phyloP scores from a whole-genome alignment of 2,329 filamentous ascomycete species.

The Mycosphaerella sp. region DNA sequence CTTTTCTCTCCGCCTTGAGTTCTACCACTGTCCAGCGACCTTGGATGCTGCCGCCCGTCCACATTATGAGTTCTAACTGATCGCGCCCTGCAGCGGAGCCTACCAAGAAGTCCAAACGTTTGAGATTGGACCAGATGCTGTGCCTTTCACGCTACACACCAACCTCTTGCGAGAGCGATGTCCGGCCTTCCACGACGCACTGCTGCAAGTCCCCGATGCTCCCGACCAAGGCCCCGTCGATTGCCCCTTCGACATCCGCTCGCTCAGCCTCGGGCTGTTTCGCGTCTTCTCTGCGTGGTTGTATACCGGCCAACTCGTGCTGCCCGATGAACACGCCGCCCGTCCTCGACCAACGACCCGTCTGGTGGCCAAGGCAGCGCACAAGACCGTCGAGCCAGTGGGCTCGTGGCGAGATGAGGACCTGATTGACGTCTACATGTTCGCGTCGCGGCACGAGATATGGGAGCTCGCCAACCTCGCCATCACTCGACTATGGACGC shows the following conservation, averaged over 20 bases:
- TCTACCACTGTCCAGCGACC: neutral
- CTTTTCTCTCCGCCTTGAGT: neutral
- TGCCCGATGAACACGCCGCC: neutral
- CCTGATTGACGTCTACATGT: slow-evolving; percentile 8
- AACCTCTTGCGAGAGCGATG: slow-evolving; percentile 5
- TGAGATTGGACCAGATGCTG: slow-evolving; percentile 1
- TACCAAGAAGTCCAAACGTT: slow-evolving; percentile 7
- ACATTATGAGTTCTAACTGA: neutral
- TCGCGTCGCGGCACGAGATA: slow-evolving; percentile 6
- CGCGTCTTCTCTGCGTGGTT: slow-evolving; percentile 5
- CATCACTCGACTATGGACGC: slow-evolving; percentile 7
- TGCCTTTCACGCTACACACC: slow-evolving; percentile 4
- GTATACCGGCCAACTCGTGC: slow-evolving; percentile 2
- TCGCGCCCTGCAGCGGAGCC: neutral
- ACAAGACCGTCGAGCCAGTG: slow-evolving; percentile 1
- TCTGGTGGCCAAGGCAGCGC: slow-evolving; percentile 4
- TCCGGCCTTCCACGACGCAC: neutral
- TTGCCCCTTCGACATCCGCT: neutral
- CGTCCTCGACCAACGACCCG: neutral
- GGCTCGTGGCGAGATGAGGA: slow-evolving; percentile 7
- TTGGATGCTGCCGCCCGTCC: too few species aligned
- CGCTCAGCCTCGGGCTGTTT: neutral
- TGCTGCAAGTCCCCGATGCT: neutral
- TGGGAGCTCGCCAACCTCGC: slow-evolving; percentile 9
- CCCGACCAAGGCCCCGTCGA: neutral